Evolutionary conservation across 441 rosid species (phyloP), one percentile per base, ranked within the genome.

Genomic region (Kokia cookei): DNA sequence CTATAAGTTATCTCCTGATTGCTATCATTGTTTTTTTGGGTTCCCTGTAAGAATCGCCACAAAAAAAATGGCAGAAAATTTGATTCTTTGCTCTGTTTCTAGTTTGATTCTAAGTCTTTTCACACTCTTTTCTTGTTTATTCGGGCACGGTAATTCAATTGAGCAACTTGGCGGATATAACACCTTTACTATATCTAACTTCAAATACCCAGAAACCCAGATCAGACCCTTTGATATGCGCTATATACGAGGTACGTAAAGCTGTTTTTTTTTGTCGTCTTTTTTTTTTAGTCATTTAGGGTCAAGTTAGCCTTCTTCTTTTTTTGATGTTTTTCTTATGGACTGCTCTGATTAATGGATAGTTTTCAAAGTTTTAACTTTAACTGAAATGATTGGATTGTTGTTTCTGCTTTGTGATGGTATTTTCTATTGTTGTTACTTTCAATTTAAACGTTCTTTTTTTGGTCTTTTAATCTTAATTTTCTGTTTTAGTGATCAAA

Each of bases 141-240:
- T 81, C 3, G 64, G 74, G 14, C 32, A 43, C 78, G 78, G 84
- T 67, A 42, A 24, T 57, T 79, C 89, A 69, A 55, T 79, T 35
- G 77, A 77, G 47, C 85, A 83, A 51, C 65, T 77, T 77, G 78
- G 32, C 69, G 72, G 26, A 42, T 83, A 60, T 61, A 81, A 77
- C 71, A 80, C 91, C 35, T 89, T 86, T 84, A 80, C 91, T 1
- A 76, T 91, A 4, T 91, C 97, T 4, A 91, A 91, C 88, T 87
- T 91, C 78, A 82, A 91, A 75, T 94, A 91, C 76, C 98, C 98
- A 7, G 80, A 84, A 80, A 86, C 91, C 24, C 69, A 69, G 78
- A 90, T 91, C 82, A 75, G 85, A 37, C 92, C 97, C 4, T 91
- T 84, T 77, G 91, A 86, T 77, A 84, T 90, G 72, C 93, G 94